Conservation (phyloP, 371 early-diverging fungal genomes). For the Synchytrium microbalum region DNA sequence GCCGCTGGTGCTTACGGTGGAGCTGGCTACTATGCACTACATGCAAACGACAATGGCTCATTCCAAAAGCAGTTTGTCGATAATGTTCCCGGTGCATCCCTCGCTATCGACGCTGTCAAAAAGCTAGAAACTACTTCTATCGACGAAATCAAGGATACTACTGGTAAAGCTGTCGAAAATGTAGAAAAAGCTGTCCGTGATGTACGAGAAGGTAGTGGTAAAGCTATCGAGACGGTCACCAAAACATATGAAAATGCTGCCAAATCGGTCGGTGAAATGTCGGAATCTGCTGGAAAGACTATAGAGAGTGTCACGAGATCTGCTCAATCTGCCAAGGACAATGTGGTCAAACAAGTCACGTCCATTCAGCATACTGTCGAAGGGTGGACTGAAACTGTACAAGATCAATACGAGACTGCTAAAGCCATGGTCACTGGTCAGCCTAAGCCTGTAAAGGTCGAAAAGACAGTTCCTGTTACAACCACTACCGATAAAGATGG, state of each 20-base stretch:
- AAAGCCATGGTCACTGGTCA: not conserved
- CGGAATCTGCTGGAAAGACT: not conserved
- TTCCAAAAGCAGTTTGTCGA: not conserved
- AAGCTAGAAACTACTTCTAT: not conserved
- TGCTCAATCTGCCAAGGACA: not conserved
- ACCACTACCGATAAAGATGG: slow-evolving; percentile 1
- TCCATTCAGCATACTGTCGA: not conserved
- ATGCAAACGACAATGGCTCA: not conserved
- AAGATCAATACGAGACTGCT: not conserved
- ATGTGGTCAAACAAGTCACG: not conserved
- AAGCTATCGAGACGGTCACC: not conserved
- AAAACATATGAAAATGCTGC: slow-evolving; percentile 1
- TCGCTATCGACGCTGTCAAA: not conserved
- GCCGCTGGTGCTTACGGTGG: not conserved
- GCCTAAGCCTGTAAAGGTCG: not conserved
- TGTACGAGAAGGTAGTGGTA: not conserved
- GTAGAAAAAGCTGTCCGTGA: not conserved
- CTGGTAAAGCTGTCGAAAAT: not conserved
- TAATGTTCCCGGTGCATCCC: not conserved
- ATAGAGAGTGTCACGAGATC: not conserved
- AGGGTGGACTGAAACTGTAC: not conserved
- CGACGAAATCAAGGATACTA: not conserved
- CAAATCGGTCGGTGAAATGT: not conserved
- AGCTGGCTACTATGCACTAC: not conserved
- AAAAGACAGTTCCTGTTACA: not conserved